A percentile compares a stretch with the other conserved stretches of the same genome.
phyloP scores from a whole-genome alignment of 1,284 basidiomycete species.

The Puccinia coronata region DNA sequence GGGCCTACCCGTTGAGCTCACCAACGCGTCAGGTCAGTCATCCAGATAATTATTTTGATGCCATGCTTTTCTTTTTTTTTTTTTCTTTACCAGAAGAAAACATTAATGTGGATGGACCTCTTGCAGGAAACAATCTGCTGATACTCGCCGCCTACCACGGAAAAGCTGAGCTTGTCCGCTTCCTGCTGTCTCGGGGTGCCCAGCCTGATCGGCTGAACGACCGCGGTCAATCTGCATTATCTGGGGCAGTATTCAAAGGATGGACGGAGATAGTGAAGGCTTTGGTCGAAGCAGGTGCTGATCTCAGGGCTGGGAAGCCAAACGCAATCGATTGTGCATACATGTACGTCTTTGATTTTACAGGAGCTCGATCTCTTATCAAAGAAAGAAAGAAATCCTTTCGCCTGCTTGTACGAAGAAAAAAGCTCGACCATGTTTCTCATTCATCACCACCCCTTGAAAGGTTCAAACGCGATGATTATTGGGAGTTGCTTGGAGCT shows the following conservation, averaged over 20 bases:
- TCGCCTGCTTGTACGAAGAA: neutral
- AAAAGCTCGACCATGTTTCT: neutral
- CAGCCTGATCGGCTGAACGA: constrained; percentile 67
- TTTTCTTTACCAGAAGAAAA: too few species aligned
- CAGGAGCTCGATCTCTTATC: neutral
- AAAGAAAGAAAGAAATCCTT: neutral
- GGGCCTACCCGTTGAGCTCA: constrained; percentile 75
- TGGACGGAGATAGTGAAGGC: constrained; percentile 67
- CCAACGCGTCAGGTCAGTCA: constrained; percentile 62
- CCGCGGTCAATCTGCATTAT: constrained; percentile 73
- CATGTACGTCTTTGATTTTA: constrained; percentile 53
- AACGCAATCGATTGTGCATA: constrained; percentile 70
- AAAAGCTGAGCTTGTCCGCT: constrained; percentile 65
- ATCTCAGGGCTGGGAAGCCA: constrained; percentile 70
- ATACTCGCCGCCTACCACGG: constrained; percentile 82
- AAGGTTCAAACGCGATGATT: constrained; percentile 30
- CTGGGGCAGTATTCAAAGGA: constrained; percentile 78
- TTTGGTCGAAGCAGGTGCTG: constrained; percentile 68
- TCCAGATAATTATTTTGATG: neutral
- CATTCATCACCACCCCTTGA: neutral
- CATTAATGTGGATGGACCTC: constrained; percentile 63
- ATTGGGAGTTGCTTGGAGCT: constrained; percentile 21
- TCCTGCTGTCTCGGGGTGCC: constrained; percentile 61
- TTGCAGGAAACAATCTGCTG: constrained; percentile 62
- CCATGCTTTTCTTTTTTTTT: too few species aligned